These are phyloP conservation scores for Albifimbria verrucaria DNA, from an alignment of 2,329 filamentous ascomycete genomes.

Conservation along the genomic window DNA sequence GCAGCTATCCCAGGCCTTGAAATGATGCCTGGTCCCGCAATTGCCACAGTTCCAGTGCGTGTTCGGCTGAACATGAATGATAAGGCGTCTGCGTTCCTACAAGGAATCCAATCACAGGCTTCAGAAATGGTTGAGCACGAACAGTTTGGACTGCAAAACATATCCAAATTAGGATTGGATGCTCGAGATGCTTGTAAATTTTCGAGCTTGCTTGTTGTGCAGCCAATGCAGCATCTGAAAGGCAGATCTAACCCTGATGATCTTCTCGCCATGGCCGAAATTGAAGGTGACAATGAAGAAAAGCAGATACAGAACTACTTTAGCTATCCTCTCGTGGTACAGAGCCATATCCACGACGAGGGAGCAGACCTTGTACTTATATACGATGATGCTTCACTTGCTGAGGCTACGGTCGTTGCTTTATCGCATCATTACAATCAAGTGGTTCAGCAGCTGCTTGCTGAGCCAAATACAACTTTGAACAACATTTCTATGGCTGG, in stretches of 20 bases:
- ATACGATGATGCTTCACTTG: slow-evolving; percentile 1
- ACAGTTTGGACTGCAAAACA: not conserved
- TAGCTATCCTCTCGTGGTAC: slow-evolving; percentile 7
- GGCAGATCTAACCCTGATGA: too few species aligned
- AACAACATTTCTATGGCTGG: slow-evolving; percentile 1
- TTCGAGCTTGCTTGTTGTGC: not conserved
- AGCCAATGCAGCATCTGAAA: not conserved
- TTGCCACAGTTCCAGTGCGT: slow-evolving; percentile 25
- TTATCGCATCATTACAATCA: slow-evolving; percentile 11
- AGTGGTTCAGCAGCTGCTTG: slow-evolving; percentile 11
- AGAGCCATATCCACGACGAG: slow-evolving; percentile 1
- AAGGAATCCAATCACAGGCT: not conserved
- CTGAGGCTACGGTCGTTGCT: slow-evolving; percentile 2
- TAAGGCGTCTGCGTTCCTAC: not conserved
- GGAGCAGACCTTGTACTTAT: not conserved
- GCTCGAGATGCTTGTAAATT: not conserved
- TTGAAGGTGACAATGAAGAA: not conserved
- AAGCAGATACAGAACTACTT: slow-evolving; percentile 6
- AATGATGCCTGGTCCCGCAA: slow-evolving; percentile 23
- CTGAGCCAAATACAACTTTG: slow-evolving; percentile 4
- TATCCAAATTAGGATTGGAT: not conserved
- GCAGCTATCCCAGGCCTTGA: slow-evolving; percentile 13
- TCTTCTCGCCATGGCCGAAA: not conserved
- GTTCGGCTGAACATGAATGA: not conserved
- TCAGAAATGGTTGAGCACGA: not conserved